These are phyloP conservation scores for Cytospora mali DNA, from an alignment of 2,329 filamentous ascomycete species.

Conservation along the genomic window DNA sequence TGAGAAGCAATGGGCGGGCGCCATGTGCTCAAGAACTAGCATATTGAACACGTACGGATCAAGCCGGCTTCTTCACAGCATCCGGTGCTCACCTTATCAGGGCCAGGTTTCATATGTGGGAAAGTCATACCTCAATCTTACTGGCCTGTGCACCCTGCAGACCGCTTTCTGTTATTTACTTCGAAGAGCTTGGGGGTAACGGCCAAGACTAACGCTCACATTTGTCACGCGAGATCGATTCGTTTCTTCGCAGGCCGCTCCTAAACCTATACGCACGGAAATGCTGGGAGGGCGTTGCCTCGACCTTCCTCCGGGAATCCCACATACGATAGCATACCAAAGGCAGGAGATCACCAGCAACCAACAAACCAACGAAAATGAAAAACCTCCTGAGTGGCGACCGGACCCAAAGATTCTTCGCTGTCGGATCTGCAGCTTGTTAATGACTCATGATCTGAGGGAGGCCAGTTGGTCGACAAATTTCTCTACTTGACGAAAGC, in stretches of 20 bases:
- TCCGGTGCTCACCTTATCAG: neutral
- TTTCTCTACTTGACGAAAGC: neutral
- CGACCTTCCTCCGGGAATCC: neutral
- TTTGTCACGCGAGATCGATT: neutral
- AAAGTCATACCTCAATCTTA: neutral
- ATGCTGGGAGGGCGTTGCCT: neutral
- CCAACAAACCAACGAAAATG: neutral
- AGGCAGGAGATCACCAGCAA: neutral
- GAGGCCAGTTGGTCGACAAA: neutral
- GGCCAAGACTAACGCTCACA: neutral
- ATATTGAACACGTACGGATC: neutral
- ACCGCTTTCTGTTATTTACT: neutral
- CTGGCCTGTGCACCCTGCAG: neutral
- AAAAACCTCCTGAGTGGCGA: neutral
- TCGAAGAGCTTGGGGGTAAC: constrained; percentile 1
- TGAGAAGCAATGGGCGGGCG: neutral
- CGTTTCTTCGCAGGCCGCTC: neutral
- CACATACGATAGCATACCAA: neutral
- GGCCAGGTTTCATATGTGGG: neutral
- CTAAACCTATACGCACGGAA: neutral
- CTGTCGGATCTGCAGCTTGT: neutral
- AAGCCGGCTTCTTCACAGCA: neutral
- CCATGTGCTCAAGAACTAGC: neutral
- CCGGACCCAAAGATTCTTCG: neutral
- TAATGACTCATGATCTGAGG: neutral